A percentile compares a stretch with the other conserved stretches of the same genome.
These are phyloP conservation scores for Podaxis carcinomalis DNA, from an alignment of 768 basidiomycete species.

Conservation along the genomic window DNA sequence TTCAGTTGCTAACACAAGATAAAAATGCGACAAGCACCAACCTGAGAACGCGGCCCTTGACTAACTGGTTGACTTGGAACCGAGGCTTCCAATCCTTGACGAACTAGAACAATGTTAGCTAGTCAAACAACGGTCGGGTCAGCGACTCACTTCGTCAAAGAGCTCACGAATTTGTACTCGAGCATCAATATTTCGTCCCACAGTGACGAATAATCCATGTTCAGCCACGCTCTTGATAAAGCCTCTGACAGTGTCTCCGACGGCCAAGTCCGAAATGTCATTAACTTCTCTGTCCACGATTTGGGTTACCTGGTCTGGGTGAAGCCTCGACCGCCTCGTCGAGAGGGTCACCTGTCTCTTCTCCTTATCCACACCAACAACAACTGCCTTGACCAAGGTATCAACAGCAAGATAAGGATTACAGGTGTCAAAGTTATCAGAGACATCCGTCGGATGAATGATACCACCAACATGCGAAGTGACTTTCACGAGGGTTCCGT, in stretches of 20 bases:
- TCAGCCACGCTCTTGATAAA: conserved; percentile 87
- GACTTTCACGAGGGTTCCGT: conserved; percentile 77
- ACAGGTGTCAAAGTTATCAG: conserved; percentile 71
- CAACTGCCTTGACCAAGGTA: conserved; percentile 63
- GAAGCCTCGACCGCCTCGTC: conserved; percentile 68
- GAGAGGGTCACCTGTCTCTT: conserved; percentile 76
- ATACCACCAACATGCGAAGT: conserved; percentile 66
- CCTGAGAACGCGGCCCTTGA: conserved; percentile 83
- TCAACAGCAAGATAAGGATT: conserved; percentile 56
- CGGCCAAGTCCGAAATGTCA: conserved; percentile 55
- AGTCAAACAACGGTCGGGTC: not conserved
- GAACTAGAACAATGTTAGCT: conserved; percentile 47
- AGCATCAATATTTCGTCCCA: conserved; percentile 83
- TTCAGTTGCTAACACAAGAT: not conserved
- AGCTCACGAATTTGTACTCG: conserved; percentile 92
- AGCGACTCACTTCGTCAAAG: conserved; percentile 69
- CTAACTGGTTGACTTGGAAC: conserved; percentile 77
- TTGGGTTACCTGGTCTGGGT: conserved; percentile 41
- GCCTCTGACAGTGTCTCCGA: conserved; percentile 77
- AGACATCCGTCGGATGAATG: conserved; percentile 76
- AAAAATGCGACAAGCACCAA: conserved; percentile 24
- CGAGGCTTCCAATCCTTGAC: conserved; percentile 93
- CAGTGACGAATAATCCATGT: conserved; percentile 83
- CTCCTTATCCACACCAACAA: conserved; percentile 63
- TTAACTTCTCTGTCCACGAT: conserved; percentile 69